Evolutionary conservation across 352 stramenopile species (phyloP).

Genomic region (Pythium apleroticum): DNA sequence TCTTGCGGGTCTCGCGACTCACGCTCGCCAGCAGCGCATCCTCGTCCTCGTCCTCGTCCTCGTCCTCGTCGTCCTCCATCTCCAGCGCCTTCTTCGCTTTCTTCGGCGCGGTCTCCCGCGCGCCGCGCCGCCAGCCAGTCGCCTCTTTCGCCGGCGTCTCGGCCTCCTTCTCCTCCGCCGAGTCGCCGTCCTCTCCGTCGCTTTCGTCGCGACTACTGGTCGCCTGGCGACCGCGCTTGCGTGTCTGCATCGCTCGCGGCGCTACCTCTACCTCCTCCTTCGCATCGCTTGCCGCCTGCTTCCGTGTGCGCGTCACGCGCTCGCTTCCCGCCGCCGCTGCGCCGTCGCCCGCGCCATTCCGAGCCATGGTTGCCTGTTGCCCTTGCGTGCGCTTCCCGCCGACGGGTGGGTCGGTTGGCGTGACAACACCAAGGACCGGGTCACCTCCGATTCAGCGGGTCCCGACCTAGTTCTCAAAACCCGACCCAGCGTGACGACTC

Average conservation of each 20-base stretch:
- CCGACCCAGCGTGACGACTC: neutral
- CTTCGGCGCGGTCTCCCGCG: neutral
- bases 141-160: neutral
- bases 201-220: conserved; percentile 9
- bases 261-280: neutral
- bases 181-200: neutral
- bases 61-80: conserved; percentile 7
- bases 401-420: conserved; percentile 3
- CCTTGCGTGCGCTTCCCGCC: neutral
- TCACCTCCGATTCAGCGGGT: neutral
- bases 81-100: neutral
- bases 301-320: conserved; percentile 13
- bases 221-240: conserved; percentile 13
- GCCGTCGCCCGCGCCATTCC: conserved; percentile 3
- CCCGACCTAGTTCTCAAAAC: neutral
- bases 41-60: conserved; percentile 32
- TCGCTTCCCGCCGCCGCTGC: neutral
- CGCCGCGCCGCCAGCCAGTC: neutral
- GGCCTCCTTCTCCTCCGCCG: neutral
- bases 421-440: neutral
- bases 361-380: conserved; percentile 7
- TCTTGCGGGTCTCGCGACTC: conserved; percentile 41
- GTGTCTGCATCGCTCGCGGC: neutral
- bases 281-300: neutral
- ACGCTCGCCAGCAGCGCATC: conserved; percentile 48